Evolutionary conservation across 768 basidiomycete species (phyloP), one percentile per base, ranked within the genome.

Genomic region (Trametes punicea): DNA sequence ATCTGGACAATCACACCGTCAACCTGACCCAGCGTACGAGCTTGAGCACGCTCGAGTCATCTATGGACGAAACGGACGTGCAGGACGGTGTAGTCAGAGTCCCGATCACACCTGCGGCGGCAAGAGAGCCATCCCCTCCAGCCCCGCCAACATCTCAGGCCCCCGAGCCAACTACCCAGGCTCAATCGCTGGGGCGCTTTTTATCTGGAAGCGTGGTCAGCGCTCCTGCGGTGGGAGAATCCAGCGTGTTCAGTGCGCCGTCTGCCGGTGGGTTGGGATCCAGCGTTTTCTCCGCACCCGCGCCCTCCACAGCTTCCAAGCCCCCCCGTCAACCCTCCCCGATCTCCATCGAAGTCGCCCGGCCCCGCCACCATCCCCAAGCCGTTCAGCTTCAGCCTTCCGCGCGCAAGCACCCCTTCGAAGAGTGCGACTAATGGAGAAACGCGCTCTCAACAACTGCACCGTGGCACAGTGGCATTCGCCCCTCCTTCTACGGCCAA

Each of bases 1-100:
- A 71, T 45, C 60, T 71, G 44, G 80, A 75, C 29, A 80, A 90
- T 59, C 78, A 75, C 50, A 91, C 89, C 2, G 63, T 90, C 46
- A 90, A 90, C 63, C 68, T 90, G 34, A 90, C 83, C 52, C 56
- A 58, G 21, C 61, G 68, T 20, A 62, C 56, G 18, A 73, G 71
- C 52, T 51, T 71, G 2, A 67, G 65, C 23, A 65, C 62, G n/a
- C 46, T 58, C 13, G 65, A 67, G 13, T 63, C 64, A 9, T 66
- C 69, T 3, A 69, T 69, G 68, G 67, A 69, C 39, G 44, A 64
- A 38, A 66, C 65, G 34, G 45, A 34, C 64, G 21, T 62, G 39
- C 48, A 46, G 30, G 61, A 62, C 34, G 40, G 52, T 1, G 58
- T 56, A 9, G 64, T 62, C 33, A 51, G 46, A 30, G n/a, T 56